Base-by-base conservation (phyloP, 768 basidiomycete species). In the Peribolospora kevripleyi region DNA sequence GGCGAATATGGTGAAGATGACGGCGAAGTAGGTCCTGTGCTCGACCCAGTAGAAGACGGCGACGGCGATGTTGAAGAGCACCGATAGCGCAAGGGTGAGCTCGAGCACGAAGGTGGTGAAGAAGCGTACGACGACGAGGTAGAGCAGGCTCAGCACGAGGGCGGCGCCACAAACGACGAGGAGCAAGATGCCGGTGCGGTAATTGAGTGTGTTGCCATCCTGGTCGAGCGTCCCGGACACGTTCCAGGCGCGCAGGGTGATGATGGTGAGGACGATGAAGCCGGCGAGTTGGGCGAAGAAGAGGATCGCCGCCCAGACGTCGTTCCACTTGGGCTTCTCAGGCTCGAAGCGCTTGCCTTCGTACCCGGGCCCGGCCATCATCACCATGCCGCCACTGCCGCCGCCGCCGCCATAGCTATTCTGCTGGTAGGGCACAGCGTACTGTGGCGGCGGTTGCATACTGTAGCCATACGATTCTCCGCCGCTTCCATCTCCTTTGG, bases 1-100 rank as follows among this genome's bases (percentile, higher is more conserved):
- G 40, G 62, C 63, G n/a, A 64, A 62, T 51, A 64, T 50, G 25
- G 63, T 64, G 51, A 63, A 63, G 56, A 65, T 62, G 59, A 59
- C 58, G 7, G 51, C 41, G 5, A 59, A 50, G 45, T 50, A 25
- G 13, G 57, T 45, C 3, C 47, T 46, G n/a, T 56, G 40, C 7
- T 43, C 3, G 38, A 61, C 56, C 3, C 49, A 42, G 9, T 58
- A 53, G 13, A 52, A 4, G 14, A 61, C 52, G 2, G 49, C 43
- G 52, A 61, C 49, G 47, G 8, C 13, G n/a, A 7, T 48, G 8
- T n/a, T n/a, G 8, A 8, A n/a, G 45, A n/a, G 45, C 45, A 46
- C 45, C 9, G n/a, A 8, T 46, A n/a, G 45, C n/a, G 9, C n/a
- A n/a, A 56, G 51, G 14, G 51, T 45, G 14, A 60, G 51, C 50